Base-by-base conservation (phyloP, 495 filamentous ascomycete genomes). In the Oidiodendron maius region DNA sequence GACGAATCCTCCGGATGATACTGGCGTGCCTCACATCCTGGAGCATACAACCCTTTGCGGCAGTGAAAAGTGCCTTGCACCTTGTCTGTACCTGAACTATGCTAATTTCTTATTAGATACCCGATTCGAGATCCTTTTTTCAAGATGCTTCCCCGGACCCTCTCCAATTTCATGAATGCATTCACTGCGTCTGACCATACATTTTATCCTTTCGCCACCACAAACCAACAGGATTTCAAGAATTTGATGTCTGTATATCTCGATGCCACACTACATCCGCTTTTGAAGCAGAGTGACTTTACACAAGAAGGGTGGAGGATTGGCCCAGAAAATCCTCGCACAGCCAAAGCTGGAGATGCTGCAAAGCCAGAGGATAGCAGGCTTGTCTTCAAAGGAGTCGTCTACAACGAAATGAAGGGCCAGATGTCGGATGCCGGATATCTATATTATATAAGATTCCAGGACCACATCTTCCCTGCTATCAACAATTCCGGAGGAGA, bases 391-490 rank as follows among this genome's bases (percentile, higher is more conserved):
- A 98, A 98, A 64, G 93, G 93, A 18, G 93, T 98, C 10, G 93
- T 98, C 18, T 98, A 98, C 66, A 98, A 98, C 60, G 93, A 98
- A 68, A 98, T 98, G 93, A 98, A 98, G 67, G 93, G 93, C 0
- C 89, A 96, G 61, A 95, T 97, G 80, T 97, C 93, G 6, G 93
- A 97, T 64, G 87, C 93, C 12, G 88, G 88, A 58, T 97, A 98
- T 64, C 74, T 97, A 2, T 98, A 84, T 69, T 96, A 95, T 56
- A 93, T 96, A 51, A 73, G 81, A 44, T 97, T 94, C 61, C 88
- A 93, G 61, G 89, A 98, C 52, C 89, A 91, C 64, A 88, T 98
- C 17, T 89, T 93, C 60, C 93, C 93, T 0, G 79, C 83, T 12
- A 83, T 98, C 54, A 84, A 97, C 66, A 96, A 98, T 69, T 96